These are phyloP conservation scores for Telfairia occidentalis DNA, from an alignment of 331 rosid genomes.

Conservation along the genomic window DNA sequence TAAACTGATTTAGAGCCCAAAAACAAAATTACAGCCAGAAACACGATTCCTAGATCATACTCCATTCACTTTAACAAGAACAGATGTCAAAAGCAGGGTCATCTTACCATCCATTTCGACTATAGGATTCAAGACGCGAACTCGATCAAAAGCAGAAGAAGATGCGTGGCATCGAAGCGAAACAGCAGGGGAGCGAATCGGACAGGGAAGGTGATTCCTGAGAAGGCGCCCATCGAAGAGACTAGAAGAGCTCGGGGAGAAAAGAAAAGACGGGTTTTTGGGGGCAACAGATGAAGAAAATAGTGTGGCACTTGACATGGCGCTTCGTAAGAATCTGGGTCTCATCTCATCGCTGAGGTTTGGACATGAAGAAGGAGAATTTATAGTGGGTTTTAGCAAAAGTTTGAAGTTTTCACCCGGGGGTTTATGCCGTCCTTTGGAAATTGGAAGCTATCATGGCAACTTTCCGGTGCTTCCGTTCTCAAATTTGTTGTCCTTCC, in stretches of 20 bases:
- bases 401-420: not conserved
- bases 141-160: slow-evolving; percentile 23
- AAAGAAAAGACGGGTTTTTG: slow-evolving; percentile 35
- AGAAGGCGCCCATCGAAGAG: slow-evolving; percentile 19
- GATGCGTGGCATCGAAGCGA: slow-evolving; percentile 66
- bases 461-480: no score
- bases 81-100: not conserved
- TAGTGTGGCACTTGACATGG: slow-evolving; percentile 33
- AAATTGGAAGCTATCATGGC: no score
- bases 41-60: no score
- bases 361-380: not conserved
- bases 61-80: not conserved
- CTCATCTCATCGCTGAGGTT: not conserved
- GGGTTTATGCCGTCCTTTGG: no score
- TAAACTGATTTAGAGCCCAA: not conserved
- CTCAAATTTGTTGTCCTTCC: no score
- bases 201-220: slow-evolving; percentile 33
- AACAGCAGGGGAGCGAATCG: slow-evolving; percentile 19
- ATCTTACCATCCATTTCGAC: slow-evolving; percentile 92
- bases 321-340: slow-evolving; percentile 5
- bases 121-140: slow-evolving; percentile 61
- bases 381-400: not conserved
- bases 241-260: slow-evolving; percentile 16
- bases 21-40: not conserved
- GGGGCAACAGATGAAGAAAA: slow-evolving; percentile 21